Evolutionary conservation across 164 flowering plant species (phyloP), one percentile per base, ranked within the genome.

Genomic region (Annona squamosa): DNA sequence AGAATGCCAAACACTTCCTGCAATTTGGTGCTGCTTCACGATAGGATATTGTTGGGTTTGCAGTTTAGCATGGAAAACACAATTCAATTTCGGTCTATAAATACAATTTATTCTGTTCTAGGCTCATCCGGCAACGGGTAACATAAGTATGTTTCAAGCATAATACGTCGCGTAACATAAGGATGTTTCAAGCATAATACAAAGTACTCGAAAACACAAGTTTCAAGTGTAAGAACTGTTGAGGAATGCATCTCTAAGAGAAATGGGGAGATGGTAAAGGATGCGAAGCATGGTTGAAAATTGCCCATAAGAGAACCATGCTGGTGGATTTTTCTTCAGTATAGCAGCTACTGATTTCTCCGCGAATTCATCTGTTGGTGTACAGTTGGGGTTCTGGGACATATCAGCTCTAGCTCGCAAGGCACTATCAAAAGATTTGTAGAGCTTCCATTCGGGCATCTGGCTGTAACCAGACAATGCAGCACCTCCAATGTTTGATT

Each of bases 401-500:
- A 78, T 44, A 65, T 65, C 7, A 37, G 90, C 90, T 75, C 98
- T 85, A 3, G 67, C 84, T 13, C 84, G 77, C 37, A 95, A 89
- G 5, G 79, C 84, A 61, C 75, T 82, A 63, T 85, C 89, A 77
- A 83, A 95, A 46, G 82, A 82, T 76, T 93, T 89, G 84, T 83
- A 95, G 45, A 93, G 68, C 75, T 89, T 93, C 94, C 90, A 89
- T 74, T 93, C 92, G 0, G 99, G 97, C 89, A 93, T 77, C 73
- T 42, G 71, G 69, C 46, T 81, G 81, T 89, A 91, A 79, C 13
- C 79, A 43, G 86, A 79, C 2, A 81, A 4, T 1, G 92, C 90
- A 67, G 88, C 57, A 43, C 82, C 79, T 70, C 83, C 93, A 37
- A 95, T 76, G 77, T 95, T 91, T 18, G 99, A 90, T 63, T 63